A percentile compares a stretch with the other conserved stretches of the same genome.
Conservation (phyloP, 805 yeast genomes). For the Dipodascus geniculatus region DNA sequence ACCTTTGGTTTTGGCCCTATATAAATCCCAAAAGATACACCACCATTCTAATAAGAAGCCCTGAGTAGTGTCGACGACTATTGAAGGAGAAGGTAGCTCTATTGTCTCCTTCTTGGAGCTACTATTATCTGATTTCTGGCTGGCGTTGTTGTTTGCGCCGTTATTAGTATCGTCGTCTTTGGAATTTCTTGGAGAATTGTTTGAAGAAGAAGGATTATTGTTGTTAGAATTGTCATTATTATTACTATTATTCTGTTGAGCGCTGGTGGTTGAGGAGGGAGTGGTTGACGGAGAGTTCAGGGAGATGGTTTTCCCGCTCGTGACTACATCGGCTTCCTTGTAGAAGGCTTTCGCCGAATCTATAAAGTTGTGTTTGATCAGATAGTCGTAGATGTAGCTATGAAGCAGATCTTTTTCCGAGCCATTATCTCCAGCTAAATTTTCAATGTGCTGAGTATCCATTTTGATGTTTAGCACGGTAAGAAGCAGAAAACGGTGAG, state of each 20-base stretch:
- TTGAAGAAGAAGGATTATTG: neutral
- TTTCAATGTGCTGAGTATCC: conserved; percentile 10
- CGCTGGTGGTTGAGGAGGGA: conserved; percentile 1
- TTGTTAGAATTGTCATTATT: conserved; percentile 3
- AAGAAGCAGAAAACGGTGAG: neutral
- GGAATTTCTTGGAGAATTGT: neutral
- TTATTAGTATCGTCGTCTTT: conserved; percentile 4
- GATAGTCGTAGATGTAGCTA: conserved; percentile 78
- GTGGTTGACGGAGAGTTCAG: conserved; percentile 1
- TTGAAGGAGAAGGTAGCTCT: conserved; percentile 15
- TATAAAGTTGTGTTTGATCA: conserved; percentile 58
- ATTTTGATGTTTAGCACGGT: too few species aligned
- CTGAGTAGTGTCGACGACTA: conserved; percentile 65
- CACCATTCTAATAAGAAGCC: conserved; percentile 92
- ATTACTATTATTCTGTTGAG: conserved; percentile 10
- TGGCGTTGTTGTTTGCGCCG: conserved; percentile 1
- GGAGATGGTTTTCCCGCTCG: conserved; percentile 24
- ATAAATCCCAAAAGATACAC: conserved; percentile 92
- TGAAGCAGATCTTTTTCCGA: conserved; percentile 34
- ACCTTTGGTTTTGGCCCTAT: conserved; percentile 55
- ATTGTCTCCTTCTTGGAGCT: conserved; percentile 9
- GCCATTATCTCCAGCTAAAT: neutral
- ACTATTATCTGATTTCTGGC: neutral
- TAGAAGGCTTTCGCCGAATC: conserved; percentile 65
- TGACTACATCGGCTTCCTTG: conserved; percentile 57